Evolutionary conservation across 163 green algal genomes (phyloP).

Genomic region (Chloroidium sp.): DNA sequence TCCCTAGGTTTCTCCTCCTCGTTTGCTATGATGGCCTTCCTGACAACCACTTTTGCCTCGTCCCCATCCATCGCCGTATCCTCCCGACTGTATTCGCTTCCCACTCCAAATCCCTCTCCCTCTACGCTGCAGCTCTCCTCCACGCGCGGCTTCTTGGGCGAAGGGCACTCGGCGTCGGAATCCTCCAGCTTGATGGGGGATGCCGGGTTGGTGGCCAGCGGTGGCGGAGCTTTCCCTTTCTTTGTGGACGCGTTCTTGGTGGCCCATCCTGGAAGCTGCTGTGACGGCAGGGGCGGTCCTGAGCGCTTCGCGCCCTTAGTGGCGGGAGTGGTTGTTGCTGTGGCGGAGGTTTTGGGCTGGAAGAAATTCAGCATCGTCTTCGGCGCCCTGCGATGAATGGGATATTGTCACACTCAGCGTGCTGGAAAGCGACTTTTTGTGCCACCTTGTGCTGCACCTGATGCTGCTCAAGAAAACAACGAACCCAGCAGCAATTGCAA

Average conservation of each 20-base stretch:
- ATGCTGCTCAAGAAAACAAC: too few relatives aligned
- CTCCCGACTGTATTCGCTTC: too few relatives aligned
- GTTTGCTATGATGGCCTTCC: too few relatives aligned
- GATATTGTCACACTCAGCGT: neutral
- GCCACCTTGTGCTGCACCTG: too few relatives aligned
- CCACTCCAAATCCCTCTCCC: too few relatives aligned
- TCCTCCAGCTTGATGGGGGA: too few relatives aligned
- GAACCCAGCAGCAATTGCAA: neutral
- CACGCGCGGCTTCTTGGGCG: too few relatives aligned
- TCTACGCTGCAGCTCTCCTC: too few relatives aligned
- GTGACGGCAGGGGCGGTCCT: neutral
- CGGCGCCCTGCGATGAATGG: conserved; percentile 17
- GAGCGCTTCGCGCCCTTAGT: neutral
- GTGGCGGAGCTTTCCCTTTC: neutral
- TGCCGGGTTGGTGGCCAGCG: neutral
- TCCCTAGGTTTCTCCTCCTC: too few relatives aligned
- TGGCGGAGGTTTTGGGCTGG: conserved; percentile 13
- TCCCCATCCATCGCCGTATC: too few relatives aligned
- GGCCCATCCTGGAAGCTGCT: neutral
- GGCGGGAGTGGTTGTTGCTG: neutral
- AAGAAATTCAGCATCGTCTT: conserved; percentile 55
- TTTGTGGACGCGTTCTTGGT: neutral
- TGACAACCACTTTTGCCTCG: too few relatives aligned
- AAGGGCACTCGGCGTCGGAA: too few relatives aligned
- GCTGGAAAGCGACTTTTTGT: neutral